Evolutionary conservation across 306 rosid genomes (phyloP), one percentile per base, ranked within the genome.

Genomic region (Dryas alaskensis): DNA sequence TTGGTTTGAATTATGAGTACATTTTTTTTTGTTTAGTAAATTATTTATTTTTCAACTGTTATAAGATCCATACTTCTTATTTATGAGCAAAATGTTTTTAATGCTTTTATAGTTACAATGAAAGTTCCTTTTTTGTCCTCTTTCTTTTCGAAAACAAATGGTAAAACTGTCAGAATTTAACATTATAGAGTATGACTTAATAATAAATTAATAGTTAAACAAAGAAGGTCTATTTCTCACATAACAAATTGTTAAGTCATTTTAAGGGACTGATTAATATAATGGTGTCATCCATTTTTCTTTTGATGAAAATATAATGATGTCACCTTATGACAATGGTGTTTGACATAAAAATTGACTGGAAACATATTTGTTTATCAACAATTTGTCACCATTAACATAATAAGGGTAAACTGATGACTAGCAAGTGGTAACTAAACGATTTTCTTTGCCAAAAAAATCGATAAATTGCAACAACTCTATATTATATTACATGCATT

Each of bases 321-420:
- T 19, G 40, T 31, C 25, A 1, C 49, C 37, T 57, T 11, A 10
- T 54, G 62, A 54, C 42, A 11, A 11, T 27, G 39, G 2, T 10
- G 13, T 11, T 71, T 22, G 50, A 45, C 75, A 57, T 71, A 58
- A 71, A 71, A 6, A 45, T 55, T 43, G 53, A 52, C 74, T 14
- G 65, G 13, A 45, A 70, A 19, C 43, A 70, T 54, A 42, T n/a
- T 42, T 55, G 46, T 22, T 13, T 60, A 57, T 1, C 10, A 54
- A 14, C 3, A 57, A 42, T 22, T 25, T 45, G 75, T 57, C 27
- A 22, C 65, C 45, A 45, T 31, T 45, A 43, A 1, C 31, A 43
- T 4, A 55, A 11, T 53, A 70, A 39, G 48, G 52, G 5, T 40
- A 69, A 43, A 42, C 42, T 55, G 64, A 43, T 70, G 42, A 70